A percentile compares a stretch with the other conserved stretches of the same genome.
phyloP scores from a whole-genome alignment of 352 stramenopile genomes.

The Phytopythium montanum region DNA sequence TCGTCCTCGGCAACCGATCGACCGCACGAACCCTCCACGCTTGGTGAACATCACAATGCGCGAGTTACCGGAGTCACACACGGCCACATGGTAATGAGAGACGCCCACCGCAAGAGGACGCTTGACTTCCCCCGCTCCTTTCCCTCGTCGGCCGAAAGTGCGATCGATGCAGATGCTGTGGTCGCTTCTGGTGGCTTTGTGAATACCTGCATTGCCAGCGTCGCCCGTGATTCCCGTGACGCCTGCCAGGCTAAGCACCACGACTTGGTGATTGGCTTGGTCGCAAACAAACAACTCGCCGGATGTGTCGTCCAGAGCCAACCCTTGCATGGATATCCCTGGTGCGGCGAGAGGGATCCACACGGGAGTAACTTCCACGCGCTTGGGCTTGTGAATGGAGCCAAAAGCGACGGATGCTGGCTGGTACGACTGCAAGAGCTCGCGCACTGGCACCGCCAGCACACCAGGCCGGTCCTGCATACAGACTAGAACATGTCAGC shows the following conservation, averaged over 20 bases:
- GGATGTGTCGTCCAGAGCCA: slow-evolving; percentile 49
- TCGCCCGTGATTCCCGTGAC: slow-evolving; percentile 2
- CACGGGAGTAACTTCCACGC: not conserved
- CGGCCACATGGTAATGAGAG: slow-evolving; percentile 66
- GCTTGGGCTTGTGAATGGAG: slow-evolving; percentile 9
- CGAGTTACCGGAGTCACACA: slow-evolving; percentile 54
- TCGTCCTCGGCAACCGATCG: slow-evolving; percentile 37
- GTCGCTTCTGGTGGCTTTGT: not conserved
- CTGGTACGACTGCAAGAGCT: slow-evolving; percentile 33
- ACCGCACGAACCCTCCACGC: slow-evolving; percentile 43
- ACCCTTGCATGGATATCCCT: not conserved
- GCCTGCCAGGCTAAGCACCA: slow-evolving; percentile 32
- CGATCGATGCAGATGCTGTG: slow-evolving; percentile 9
- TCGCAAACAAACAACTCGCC: slow-evolving; percentile 68
- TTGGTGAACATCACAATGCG: slow-evolving; percentile 56
- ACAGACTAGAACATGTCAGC: slow-evolving; percentile 20
- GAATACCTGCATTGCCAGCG: not conserved
- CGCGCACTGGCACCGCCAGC: slow-evolving; percentile 23
- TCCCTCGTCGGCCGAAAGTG: slow-evolving; percentile 28
- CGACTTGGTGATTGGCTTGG: slow-evolving; percentile 40
- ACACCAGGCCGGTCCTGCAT: slow-evolving; percentile 24
- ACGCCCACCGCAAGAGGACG: slow-evolving; percentile 41
- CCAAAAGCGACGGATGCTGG: not conserved
- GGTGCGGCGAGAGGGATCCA: not conserved
- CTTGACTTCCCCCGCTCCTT: slow-evolving; percentile 31